A percentile compares a stretch with the other conserved stretches of the same genome.
phyloP scores from a whole-genome alignment of 2,329 filamentous ascomycete species.

The Dactylellina cionopaga region DNA sequence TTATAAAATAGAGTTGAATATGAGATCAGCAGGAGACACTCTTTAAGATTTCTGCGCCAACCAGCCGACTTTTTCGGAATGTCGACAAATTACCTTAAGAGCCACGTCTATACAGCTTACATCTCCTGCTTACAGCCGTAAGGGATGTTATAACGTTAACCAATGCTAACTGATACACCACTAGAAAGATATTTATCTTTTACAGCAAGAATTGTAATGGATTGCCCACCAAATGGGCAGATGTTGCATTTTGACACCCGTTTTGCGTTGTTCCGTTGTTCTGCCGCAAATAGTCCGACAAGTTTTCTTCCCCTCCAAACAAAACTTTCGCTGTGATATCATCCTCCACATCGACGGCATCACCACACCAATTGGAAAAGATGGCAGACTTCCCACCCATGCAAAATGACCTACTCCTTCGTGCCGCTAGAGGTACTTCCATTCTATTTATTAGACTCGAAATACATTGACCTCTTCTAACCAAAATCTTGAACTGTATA shows the following conservation, averaged over 20 bases:
- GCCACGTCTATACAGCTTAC: too few species aligned
- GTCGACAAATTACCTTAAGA: too few species aligned
- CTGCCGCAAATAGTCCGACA: conserved; percentile 20
- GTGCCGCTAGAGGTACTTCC: conserved; percentile 82
- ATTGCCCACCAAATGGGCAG: too few species aligned
- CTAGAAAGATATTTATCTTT: too few species aligned
- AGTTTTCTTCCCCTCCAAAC: conserved; percentile 13
- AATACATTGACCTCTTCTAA: conserved; percentile 1
- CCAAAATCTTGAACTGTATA: conserved; percentile 62
- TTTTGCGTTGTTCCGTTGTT: conserved; percentile 13
- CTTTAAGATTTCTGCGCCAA: too few species aligned
- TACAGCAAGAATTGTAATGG: too few species aligned
- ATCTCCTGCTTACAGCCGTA: too few species aligned
- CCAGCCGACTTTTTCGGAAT: too few species aligned
- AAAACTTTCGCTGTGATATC: neutral
- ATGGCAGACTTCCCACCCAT: conserved; percentile 76
- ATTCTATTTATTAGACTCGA: neutral
- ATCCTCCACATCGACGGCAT: neutral
- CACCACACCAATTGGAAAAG: conserved; percentile 16
- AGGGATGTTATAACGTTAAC: too few species aligned
- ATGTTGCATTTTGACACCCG: conserved; percentile 16
- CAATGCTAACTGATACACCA: too few species aligned
- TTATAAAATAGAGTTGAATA: too few species aligned
- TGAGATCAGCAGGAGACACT: too few species aligned
- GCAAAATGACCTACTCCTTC: conserved; percentile 90